Base-by-base conservation (phyloP, 768 basidiomycete species). In the Dentipellis sp. region DNA sequence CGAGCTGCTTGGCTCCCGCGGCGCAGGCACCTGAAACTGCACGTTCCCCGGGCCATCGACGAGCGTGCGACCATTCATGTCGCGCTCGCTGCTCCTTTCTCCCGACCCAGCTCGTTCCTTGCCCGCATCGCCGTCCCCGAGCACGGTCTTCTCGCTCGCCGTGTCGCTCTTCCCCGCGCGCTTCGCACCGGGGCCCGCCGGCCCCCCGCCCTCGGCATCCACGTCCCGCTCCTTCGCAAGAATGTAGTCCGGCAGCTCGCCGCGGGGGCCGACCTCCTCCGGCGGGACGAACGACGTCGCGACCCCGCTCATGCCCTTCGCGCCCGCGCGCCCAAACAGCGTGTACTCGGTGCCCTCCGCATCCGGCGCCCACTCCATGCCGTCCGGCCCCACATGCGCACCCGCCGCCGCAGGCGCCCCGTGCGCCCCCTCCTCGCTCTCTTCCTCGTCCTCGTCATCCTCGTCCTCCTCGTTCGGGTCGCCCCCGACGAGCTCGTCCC, bases 301-400 rank as follows among this genome's bases (percentile, higher is more conserved):
- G 34, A 29, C 29, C 29, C 57, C 56, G 46, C 19, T 51, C 8
- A 40, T 40, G 22, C 59, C 29, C 10, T 21, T 23, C 42, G 52
- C 54, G 16, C n/a, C 29, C 14, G 29, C 1, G n/a, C 52, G 34
- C 9, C 45, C 51, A n/a, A 52, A 56, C 36, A 58, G 50, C 52
- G 40, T 62, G 52, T 66, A 66, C 59, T 59, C 67, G 21, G 67
- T 64, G 11, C 68, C 72, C 50, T 76, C 72, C 2, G 72, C 75
- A 50, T 80, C 77, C 6, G 71, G 70, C 12, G 77, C 76, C 82
- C 83, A 84, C 10, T 69, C 71, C n/a, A 83, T 68, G 21, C 72
- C 78, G 57, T 81, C 77, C n/a, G 54, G 58, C 17, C 54, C 54
- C 21, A 37, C 17, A 29, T 50, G 23, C 57, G 50, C n/a, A n/a